phyloP scores from a whole-genome alignment of 2,329 filamentous ascomycete genomes.

The Fulvia fulva region DNA sequence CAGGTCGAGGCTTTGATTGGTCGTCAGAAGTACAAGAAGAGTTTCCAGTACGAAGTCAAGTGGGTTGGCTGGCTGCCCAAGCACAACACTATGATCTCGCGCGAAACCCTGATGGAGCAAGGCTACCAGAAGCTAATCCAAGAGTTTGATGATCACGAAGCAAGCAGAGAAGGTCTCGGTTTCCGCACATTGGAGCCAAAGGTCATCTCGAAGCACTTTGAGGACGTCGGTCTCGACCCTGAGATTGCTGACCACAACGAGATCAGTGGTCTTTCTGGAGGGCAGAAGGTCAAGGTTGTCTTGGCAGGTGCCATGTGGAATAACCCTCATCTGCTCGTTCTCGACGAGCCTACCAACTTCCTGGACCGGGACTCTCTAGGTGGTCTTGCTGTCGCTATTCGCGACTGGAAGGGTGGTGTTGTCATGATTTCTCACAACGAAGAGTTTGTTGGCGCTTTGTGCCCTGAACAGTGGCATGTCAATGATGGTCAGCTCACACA shows the following conservation, averaged over 20 bases:
- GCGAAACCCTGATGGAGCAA: slow-evolving; percentile 79
- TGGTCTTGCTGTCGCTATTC: slow-evolving; percentile 93
- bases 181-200: slow-evolving; percentile 91
- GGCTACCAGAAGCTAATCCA: slow-evolving; percentile 93
- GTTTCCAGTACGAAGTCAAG: slow-evolving; percentile 97
- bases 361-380: slow-evolving; percentile 96
- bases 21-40: slow-evolving; percentile 98
- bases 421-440: slow-evolving; percentile 99
- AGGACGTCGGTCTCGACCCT: slow-evolving; percentile 90
- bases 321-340: slow-evolving; percentile 93
- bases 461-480: slow-evolving; percentile 95
- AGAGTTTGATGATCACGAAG: slow-evolving; percentile 98
- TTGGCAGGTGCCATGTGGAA: slow-evolving; percentile 72
- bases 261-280: slow-evolving; percentile 91
- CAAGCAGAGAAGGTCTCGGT: slow-evolving; percentile 94
- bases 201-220: slow-evolving; percentile 95
- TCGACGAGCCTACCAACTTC: slow-evolving; percentile 99
- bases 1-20: slow-evolving; percentile 87
- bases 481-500: slow-evolving; percentile 81
- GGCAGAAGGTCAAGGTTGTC: slow-evolving; percentile 98
- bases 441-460: slow-evolving; percentile 93
- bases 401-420: slow-evolving; percentile 96
- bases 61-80: slow-evolving; percentile 88
- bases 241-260: slow-evolving; percentile 99
- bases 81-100: slow-evolving; percentile 86